Base-by-base conservation (phyloP, 306 rosid genomes). In the Castanea sativa region DNA sequence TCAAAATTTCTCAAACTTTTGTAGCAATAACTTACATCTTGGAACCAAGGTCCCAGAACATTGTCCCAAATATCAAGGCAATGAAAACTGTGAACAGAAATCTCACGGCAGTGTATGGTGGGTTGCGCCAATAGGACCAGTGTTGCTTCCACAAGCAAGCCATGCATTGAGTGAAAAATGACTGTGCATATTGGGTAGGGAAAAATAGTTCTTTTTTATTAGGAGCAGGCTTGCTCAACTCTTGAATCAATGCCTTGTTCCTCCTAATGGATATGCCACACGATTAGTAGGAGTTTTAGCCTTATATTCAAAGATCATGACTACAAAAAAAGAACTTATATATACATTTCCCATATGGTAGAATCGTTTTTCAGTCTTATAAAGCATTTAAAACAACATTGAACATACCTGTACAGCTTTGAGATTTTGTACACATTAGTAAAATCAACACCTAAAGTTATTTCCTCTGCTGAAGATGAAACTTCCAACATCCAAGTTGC, bases 401-500 rank as follows among this genome's bases (percentile, higher is more conserved):
- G 29, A 25, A 30, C 65, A 38, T 35, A 87, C 91, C 86, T 77
- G 83, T 70, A 85, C 29, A 80, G 80, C 2, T 82, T 87, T n/a
- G 87, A 87, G 4, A 59, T 77, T 73, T 45, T 87, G 81, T 87
- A 87, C 41, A 68, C 19, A 21, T 35, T 29, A 15, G 85, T 15
- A 59, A 87, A 87, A 49, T 87, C 88, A 10, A 87, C 78, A 1
- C 80, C 82, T 55, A 88, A 75, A 83, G 82, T 73, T 27, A 57
- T 16, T 75, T 88, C 91, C 76, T 83, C 82, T 45, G 84, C 84
- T 74, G 85, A 55, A 64, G 83, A 52, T n/a, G 88, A 77, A 16
- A 83, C 83, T 79, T 87, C 91, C 71, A 85, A 73, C 91, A 87
- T 87, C 91, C 91, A 87, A 68, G 91, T 85, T 32, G 91, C 89